A percentile compares a stretch with the other conserved stretches of the same genome.
phyloP scores from a whole-genome alignment of 306 rosid species.

The Delonix regia region DNA sequence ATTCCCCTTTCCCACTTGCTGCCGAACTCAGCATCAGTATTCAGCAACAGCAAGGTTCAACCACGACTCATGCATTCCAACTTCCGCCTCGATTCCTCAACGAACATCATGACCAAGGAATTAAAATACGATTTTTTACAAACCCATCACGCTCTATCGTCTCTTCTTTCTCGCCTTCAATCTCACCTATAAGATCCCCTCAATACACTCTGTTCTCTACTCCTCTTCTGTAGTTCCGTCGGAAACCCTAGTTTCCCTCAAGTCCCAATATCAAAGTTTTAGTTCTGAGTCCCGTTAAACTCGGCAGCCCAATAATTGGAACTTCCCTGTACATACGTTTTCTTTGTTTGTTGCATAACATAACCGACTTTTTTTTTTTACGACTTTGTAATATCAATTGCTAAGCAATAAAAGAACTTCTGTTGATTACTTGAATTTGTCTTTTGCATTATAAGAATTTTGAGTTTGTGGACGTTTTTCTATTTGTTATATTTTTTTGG shows the following conservation, averaged over 20 bases:
- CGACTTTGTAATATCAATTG: background rate
- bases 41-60: background rate
- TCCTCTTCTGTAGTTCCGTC: background rate
- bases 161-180: background rate
- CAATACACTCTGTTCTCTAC: background rate
- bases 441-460: slow-evolving; percentile 27
- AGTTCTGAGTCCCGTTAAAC: background rate
- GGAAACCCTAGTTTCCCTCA: slow-evolving; percentile 39
- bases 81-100: background rate
- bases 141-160: background rate
- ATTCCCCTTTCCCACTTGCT: background rate
- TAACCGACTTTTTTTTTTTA: background rate
- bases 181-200: background rate
- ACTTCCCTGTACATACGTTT: slow-evolving; percentile 8
- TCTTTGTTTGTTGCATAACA: background rate
- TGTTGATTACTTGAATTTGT: background rate
- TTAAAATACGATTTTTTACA: background rate
- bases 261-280: background rate
- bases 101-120: background rate
- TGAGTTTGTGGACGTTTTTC: slow-evolving; percentile 24
- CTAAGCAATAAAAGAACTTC: background rate
- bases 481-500: slow-evolving; percentile 36
- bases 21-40: background rate
- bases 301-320: background rate
- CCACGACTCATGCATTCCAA: background rate